phyloP scores from a whole-genome alignment of 116 monocot species.

The Iris pallida region DNA sequence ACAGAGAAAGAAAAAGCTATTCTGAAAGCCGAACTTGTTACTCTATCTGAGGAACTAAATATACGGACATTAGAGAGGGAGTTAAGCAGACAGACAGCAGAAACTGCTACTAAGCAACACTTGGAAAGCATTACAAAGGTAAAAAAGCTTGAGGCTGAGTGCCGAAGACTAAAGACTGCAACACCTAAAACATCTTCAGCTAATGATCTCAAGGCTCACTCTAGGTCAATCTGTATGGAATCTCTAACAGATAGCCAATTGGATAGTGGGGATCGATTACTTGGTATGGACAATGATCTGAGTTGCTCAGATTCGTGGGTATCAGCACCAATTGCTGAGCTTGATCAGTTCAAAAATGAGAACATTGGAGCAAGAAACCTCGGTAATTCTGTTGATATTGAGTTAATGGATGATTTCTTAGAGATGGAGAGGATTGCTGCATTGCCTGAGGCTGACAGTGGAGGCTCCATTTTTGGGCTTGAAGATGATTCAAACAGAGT shows the following conservation, averaged over 20 bases:
- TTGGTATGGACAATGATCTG: constrained; percentile 29
- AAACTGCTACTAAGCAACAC: constrained; percentile 59
- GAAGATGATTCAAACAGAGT: constrained; percentile 7
- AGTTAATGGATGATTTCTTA: constrained; percentile 83
- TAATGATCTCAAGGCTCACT: constrained; percentile 20
- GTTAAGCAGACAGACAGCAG: constrained; percentile 45
- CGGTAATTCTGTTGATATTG: constrained; percentile 33
- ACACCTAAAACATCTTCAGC: constrained; percentile 26
- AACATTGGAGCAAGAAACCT: constrained; percentile 26
- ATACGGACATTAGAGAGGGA: constrained; percentile 40
- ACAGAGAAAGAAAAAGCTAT: constrained; percentile 46
- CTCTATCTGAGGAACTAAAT: constrained; percentile 28
- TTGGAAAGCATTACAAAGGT: constrained; percentile 62
- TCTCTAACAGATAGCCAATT: constrained; percentile 46
- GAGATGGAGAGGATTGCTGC: constrained; percentile 85
- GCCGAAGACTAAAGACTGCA: constrained; percentile 32
- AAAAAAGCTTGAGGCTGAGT: constrained; percentile 54
- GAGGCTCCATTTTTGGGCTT: constrained; percentile 14
- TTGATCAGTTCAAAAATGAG: constrained; percentile 60
- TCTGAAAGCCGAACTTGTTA: constrained; percentile 30
- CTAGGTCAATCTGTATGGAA: constrained; percentile 24
- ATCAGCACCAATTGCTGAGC: constrained; percentile 53
- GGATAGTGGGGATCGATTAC: constrained; percentile 41
- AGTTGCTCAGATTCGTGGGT: constrained; percentile 70
- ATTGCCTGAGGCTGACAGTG: constrained; percentile 26